Percentiles rank a stretch among this genome's conserved stretches.
These are phyloP conservation scores for Baudoinia panamericana DNA, from an alignment of 495 filamentous ascomycete species.

Conservation along the genomic window DNA sequence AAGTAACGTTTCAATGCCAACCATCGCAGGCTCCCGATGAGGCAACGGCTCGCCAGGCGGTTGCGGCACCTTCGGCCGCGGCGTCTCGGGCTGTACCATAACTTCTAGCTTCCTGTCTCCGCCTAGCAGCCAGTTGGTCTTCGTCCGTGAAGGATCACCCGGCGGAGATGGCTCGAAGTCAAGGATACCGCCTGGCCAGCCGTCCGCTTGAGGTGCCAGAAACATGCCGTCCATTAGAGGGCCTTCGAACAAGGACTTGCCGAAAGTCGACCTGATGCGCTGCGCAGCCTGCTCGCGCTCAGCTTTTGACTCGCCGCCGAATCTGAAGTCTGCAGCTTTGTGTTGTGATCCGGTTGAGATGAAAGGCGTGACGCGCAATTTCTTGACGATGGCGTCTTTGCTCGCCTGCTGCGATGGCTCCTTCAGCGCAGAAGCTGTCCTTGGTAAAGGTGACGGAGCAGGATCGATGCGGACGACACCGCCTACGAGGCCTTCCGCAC, in stretches of 20 bases:
- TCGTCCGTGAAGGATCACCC: constrained; percentile 10
- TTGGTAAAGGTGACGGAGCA: constrained; percentile 46
- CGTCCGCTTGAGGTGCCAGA: constrained; percentile 37
- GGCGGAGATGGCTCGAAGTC: constrained; percentile 51
- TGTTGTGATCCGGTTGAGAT: constrained; percentile 36
- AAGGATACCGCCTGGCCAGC: constrained; percentile 65
- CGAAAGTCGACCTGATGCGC: constrained; percentile 42
- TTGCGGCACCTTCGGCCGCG: constrained; percentile 26
- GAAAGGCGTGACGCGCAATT: constrained; percentile 70
- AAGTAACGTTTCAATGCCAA: constrained; percentile 72
- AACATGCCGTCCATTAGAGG: constrained; percentile 82
- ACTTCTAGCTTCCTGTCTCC: constrained; percentile 58
- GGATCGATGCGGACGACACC: constrained; percentile 75
- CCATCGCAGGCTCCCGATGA: constrained; percentile 45
- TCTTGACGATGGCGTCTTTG: constrained; percentile 25
- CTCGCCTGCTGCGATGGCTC: constrained; percentile 27
- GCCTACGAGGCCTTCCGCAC: constrained; percentile 62
- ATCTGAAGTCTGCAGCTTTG: constrained; percentile 56
- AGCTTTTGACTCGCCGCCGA: constrained; percentile 72
- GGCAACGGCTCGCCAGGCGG: constrained; percentile 41
- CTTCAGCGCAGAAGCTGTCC: constrained; percentile 34
- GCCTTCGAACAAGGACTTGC: constrained; percentile 46
- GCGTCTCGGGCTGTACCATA: constrained; percentile 55
- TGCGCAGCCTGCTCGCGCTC: constrained; percentile 55
- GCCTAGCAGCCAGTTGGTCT: constrained; percentile 59